Evolutionary conservation across 257 asterid species (phyloP), one percentile per base, ranked within the genome.

Genomic region (Rubia yunnanensis): DNA sequence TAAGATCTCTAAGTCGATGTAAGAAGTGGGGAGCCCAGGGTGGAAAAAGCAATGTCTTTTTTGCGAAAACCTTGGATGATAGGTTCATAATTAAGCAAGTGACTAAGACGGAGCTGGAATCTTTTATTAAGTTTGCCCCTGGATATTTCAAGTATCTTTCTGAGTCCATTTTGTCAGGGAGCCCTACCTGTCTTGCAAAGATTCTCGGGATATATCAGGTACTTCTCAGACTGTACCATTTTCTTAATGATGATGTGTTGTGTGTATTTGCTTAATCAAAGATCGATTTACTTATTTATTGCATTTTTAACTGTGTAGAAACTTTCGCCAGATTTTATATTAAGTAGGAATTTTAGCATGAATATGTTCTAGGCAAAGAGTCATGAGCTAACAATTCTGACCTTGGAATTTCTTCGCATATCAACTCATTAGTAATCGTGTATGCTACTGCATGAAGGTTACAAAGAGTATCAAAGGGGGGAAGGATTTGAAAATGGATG

Each of bases 21-120:
- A 89, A 89, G 86, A 92, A 92, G 78, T 92, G 99, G 99, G 99
- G 97, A 69, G 99, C 99, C 48, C 99, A 92, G 81, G 97, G 99
- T 73, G 99, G 99, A 60, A 92, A 92, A 82, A 92, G 97, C 81
- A 89, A 88, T 56, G 99, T 86, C 63, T 92, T 92, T 70, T 92
- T 89, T 60, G 99, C 99, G 6, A 92, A 92, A 75, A 89, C 96
- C 69, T 72, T 92, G 82, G 97, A 92, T 38, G 99, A 92, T 46
- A 79, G 99, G 63, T 92, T 92, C 72, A 92, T 92, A 54, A 82
- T 89, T 74, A 92, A 92, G 78, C 99, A 92, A 80, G 97, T 92
- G 38, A 89, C 95, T 5, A 92, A 89, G 85, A 92, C 99, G 10
- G 99, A 92, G 94, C 86, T 92, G 72, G 99, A 92, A 67, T 92